Percentiles rank a stretch among this genome's conserved stretches.
phyloP scores from a whole-genome alignment of 23 red algal species.

The Cyanidiococcus yangmingshanensis region DNA sequence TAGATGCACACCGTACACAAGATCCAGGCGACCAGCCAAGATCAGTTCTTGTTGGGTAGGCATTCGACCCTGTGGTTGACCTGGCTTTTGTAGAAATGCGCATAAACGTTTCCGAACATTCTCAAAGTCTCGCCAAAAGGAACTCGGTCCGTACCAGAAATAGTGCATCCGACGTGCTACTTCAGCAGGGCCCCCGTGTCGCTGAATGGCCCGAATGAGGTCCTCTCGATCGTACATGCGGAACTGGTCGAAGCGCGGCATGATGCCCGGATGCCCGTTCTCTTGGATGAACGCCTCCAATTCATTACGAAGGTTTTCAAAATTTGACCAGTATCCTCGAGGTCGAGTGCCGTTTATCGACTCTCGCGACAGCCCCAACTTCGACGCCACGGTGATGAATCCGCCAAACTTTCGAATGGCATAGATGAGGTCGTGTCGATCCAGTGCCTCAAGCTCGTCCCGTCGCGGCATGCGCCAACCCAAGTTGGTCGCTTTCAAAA shows the following conservation, averaged over 20 bases:
- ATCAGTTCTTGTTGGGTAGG: slow-evolving; percentile 34
- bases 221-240: slow-evolving; percentile 27
- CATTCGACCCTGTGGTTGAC: slow-evolving; percentile 30
- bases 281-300: slow-evolving; percentile 37
- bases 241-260: slow-evolving; percentile 53
- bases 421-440: slow-evolving; percentile 52
- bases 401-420: slow-evolving; percentile 64
- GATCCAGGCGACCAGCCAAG: slow-evolving; percentile 42
- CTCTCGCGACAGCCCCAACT: slow-evolving; percentile 5
- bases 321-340: slow-evolving; percentile 48
- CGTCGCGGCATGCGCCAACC: slow-evolving; percentile 42
- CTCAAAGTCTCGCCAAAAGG: slow-evolving; percentile 49
- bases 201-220: slow-evolving; percentile 51
- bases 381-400: slow-evolving; percentile 23
- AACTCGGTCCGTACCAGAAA: slow-evolving; percentile 57
- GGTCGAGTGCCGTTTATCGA: background rate
- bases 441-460: slow-evolving; percentile 30
- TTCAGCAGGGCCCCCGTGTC: slow-evolving; percentile 40
- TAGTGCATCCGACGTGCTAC: slow-evolving; percentile 58
- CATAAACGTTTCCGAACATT: slow-evolving; percentile 39
- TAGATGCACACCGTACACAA: slow-evolving; percentile 47
- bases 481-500: slow-evolving; percentile 22
- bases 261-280: slow-evolving; percentile 51
- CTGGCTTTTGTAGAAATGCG: slow-evolving; percentile 19
- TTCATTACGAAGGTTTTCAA: slow-evolving; percentile 38